These are phyloP conservation scores for Meripilus lineatus DNA, from an alignment of 1,284 basidiomycete genomes.

Conservation along the genomic window DNA sequence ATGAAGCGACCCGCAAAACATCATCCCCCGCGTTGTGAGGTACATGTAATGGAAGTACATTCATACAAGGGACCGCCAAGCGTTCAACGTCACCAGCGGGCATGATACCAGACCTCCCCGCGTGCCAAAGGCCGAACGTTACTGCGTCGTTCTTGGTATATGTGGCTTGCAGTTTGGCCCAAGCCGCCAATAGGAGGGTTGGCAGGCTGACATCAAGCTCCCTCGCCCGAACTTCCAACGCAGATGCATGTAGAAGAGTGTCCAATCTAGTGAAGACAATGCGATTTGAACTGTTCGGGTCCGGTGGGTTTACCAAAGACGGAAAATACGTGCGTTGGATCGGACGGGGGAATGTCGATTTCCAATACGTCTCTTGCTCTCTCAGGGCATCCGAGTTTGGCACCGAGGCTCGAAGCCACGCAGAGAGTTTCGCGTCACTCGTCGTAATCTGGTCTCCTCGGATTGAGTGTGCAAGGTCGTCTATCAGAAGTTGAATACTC, in stretches of 20 bases:
- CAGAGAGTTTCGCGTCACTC: conserved; percentile 26
- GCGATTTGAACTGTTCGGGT: conserved; percentile 3
- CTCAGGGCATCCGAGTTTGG: conserved; percentile 19
- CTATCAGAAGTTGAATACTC: conserved; percentile 39
- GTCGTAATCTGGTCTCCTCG: neutral
- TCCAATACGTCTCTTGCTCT: conserved; percentile 40
- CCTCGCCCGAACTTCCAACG: conserved; percentile 27
- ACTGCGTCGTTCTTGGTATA: conserved; percentile 25
- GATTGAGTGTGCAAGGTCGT: conserved; percentile 30
- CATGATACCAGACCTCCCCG: conserved; percentile 38
- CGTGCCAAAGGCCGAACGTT: conserved; percentile 45
- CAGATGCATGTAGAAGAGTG: conserved; percentile 17
- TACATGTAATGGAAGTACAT: conserved; percentile 40
- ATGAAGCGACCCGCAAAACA: conserved; percentile 25
- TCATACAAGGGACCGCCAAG: conserved; percentile 42
- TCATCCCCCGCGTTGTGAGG: conserved; percentile 15
- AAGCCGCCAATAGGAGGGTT: conserved; percentile 40
- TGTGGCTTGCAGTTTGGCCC: conserved; percentile 38
- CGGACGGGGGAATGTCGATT: conserved; percentile 24
- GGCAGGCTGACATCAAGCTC: conserved; percentile 31
- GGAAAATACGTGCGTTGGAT: conserved; percentile 32
- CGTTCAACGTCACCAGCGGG: conserved; percentile 30
- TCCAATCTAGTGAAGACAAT: conserved; percentile 19
- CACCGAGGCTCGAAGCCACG: conserved; percentile 29
- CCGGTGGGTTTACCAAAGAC: conserved; percentile 12